A percentile compares a stretch with the other conserved stretches of the same genome.
Evolutionary conservation across 306 rosid species (phyloP).

Genomic region (Acacia confusa): DNA sequence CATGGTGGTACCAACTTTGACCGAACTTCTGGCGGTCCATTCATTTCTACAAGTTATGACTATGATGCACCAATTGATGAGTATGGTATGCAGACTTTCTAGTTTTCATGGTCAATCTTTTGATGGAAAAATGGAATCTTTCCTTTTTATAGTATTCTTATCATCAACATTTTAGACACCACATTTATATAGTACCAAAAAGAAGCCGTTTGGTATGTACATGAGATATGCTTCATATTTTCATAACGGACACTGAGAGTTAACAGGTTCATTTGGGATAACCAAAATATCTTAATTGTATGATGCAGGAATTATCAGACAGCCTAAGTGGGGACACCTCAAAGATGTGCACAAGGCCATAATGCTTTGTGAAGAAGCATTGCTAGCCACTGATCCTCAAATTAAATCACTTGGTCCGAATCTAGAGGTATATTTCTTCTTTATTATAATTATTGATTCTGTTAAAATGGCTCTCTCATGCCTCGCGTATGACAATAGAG

Average conservation of each 20-base stretch:
- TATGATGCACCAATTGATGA: conserved; percentile 96
- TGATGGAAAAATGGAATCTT: neutral
- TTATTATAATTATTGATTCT: neutral
- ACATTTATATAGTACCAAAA: conserved; percentile 4
- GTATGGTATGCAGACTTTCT: conserved; percentile 63
- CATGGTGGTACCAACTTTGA: conserved; percentile 98
- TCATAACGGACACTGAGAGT: conserved; percentile 8
- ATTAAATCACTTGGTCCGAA: conserved; percentile 65
- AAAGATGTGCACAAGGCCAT: conserved; percentile 83
- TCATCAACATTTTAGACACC: conserved; percentile 1
- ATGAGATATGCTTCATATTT: conserved; percentile 9
- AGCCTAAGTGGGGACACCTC: conserved; percentile 98
- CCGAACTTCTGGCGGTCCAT: conserved; percentile 79
- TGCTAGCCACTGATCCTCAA: conserved; percentile 76
- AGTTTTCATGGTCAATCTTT: neutral
- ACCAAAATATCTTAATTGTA: conserved; percentile 18
- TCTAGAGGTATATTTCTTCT: conserved; percentile 59
- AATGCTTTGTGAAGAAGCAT: conserved; percentile 80
- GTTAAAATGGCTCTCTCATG: conserved; percentile 3
- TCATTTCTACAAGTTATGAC: conserved; percentile 85
- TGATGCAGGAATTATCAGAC: conserved; percentile 77
- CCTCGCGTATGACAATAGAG: neutral
- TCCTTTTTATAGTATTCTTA: neutral
- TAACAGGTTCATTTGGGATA: neutral
- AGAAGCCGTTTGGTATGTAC: neutral